Base-by-base conservation (phyloP, 345 rosid species). In the Citrus mangshanensis region DNA sequence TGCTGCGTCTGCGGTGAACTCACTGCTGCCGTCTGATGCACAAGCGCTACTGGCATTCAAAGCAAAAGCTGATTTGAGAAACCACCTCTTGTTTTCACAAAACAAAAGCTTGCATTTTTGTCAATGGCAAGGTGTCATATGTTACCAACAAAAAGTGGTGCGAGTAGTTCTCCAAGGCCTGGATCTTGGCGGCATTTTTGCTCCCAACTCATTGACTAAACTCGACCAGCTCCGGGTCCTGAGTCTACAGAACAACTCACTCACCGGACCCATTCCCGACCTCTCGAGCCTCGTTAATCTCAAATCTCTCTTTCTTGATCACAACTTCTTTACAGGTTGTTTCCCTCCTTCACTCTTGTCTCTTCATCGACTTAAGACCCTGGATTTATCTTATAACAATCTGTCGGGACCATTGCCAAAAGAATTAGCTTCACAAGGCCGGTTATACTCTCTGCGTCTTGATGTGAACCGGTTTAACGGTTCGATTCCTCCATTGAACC, bases 191-290 rank as follows among this genome's bases (percentile, higher is more conserved):
- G 99, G 99, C 74, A 66, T 78, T 74, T 78, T 95, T 76, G 73
- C 86, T 78, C 80, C 92, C 59, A 72, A 84, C 85, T 85, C 97
- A 4, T 65, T 95, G 76, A 82, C 89, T 61, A 82, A 77, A 42
- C 97, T 95, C 59, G 93, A 85, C 86, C 93, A 95, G 88, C 97
- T 95, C 28, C 93, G 99, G 5, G 98, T 95, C 69, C 89, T 95
- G 59, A 87, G 95, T 79, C 96, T 95, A 35, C 93, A 92, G 59
- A 93, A 91, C 91, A 87, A 73, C 88, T 93, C 98, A 8, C 91
- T 95, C 75, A 82, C 87, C 72, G 99, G 98, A 5, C 86, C 89
- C 25, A 76, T 93, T 63, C 99, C 99, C 1, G 96, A 95, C 73
- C 82, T 93, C 10, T 93, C 99, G 34, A 73, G 74, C 5, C 92